A percentile compares a stretch with the other conserved stretches of the same genome.
Conservation (phyloP, 805 yeast species). For the Nakazawaea ishiwadae region DNA sequence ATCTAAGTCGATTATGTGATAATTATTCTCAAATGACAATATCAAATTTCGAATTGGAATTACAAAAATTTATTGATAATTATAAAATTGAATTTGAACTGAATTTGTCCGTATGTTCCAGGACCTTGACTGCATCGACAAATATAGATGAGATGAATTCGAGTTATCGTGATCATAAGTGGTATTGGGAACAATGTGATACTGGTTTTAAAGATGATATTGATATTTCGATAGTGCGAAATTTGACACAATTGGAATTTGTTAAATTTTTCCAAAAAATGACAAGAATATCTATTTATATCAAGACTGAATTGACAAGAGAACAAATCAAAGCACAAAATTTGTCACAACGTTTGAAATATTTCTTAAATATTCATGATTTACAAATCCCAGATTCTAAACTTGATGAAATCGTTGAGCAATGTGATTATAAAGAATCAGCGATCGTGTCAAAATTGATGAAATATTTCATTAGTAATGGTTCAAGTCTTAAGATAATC, state of each 20-base stretch:
- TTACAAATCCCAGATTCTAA: constrained; percentile 37
- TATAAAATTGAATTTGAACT: constrained; percentile 18
- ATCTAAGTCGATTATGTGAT: constrained; percentile 36
- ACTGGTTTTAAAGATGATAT: constrained; percentile 29
- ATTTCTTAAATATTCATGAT: constrained; percentile 42
- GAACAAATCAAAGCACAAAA: constrained; percentile 31
- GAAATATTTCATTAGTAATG: constrained; percentile 35
- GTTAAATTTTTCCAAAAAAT: constrained; percentile 30
- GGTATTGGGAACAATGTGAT: constrained; percentile 43
- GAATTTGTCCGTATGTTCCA: constrained; percentile 21
- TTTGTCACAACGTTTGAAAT: constrained; percentile 35
- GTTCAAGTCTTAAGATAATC: constrained; percentile 33
- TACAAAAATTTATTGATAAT: constrained; percentile 33
- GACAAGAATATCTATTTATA: constrained; percentile 38
- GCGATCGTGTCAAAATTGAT: constrained; percentile 35
- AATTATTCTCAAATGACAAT: constrained; percentile 27
- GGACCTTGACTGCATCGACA: constrained; percentile 17
- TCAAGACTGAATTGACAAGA: constrained; percentile 31
- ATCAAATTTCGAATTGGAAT: constrained; percentile 27
- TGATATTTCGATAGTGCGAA: constrained; percentile 27
- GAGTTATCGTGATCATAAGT: constrained; percentile 32
- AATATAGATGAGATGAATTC: constrained; percentile 15
- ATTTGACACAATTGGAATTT: constrained; percentile 29
- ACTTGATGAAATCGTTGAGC: constrained; percentile 32
- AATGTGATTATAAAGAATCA: constrained; percentile 32